Conservation (phyloP, 2,329 filamentous ascomycete species). For the Plectosphaerella plurivora region DNA sequence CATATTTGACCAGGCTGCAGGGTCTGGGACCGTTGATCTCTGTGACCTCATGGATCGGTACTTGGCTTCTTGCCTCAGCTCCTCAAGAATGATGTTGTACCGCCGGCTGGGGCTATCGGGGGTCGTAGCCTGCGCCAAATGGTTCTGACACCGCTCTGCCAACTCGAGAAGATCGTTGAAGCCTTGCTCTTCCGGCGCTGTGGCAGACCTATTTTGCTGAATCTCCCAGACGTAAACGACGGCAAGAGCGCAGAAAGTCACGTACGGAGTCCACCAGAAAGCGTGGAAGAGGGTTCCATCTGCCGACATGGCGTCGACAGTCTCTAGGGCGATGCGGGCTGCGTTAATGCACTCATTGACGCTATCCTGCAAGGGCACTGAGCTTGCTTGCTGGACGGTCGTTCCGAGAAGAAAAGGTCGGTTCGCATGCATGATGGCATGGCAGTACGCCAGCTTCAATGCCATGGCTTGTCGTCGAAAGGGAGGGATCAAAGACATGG, state of each 20-base stretch:
- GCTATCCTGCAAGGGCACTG: constrained; percentile 29
- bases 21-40: background rate
- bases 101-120: constrained; percentile 38
- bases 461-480: constrained; percentile 47
- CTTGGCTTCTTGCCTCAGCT: constrained; percentile 35
- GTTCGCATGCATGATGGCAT: constrained; percentile 52
- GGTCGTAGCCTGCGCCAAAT: constrained; percentile 32
- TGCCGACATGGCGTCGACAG: constrained; percentile 33
- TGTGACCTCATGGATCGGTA: background rate
- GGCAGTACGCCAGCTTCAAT: constrained; percentile 48
- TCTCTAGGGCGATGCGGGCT: constrained; percentile 38
- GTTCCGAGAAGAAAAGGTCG: constrained; percentile 45
- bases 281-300: constrained; percentile 28
- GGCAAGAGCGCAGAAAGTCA: constrained; percentile 48
- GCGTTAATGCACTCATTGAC: constrained; percentile 41
- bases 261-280: constrained; percentile 50
- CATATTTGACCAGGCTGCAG: background rate
- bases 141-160: constrained; percentile 37
- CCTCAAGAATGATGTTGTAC: constrained; percentile 49
- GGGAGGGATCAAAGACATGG: constrained; percentile 38
- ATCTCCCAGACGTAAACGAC: constrained; percentile 48
- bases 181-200: background rate
- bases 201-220: constrained; percentile 11
- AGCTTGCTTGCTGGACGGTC: constrained; percentile 5
- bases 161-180: constrained; percentile 14